Evolutionary conservation across 1,284 basidiomycete genomes (phyloP).

Genomic region (Violaceomyces palustris): DNA sequence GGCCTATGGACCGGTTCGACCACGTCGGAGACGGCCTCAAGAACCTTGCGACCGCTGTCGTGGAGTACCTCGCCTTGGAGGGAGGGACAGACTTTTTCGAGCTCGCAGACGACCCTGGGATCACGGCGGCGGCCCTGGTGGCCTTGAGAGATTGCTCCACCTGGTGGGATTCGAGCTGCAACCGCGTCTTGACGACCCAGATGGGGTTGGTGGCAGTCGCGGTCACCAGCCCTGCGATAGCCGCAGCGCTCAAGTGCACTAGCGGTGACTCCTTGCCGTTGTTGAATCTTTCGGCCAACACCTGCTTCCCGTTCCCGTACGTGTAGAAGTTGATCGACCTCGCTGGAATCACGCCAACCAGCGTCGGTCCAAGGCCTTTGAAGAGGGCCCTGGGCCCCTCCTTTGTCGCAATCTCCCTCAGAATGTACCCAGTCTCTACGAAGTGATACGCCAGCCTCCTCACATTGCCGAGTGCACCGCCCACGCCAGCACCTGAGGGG

Average conservation of each 20-base stretch:
- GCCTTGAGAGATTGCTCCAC: constrained; percentile 1
- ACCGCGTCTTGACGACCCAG: constrained; percentile 95
- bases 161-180: constrained; percentile 63
- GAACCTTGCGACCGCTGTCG: neutral
- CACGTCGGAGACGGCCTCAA: neutral
- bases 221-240: constrained; percentile 73
- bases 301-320: constrained; percentile 91
- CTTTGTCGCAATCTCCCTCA: constrained; percentile 60
- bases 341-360: constrained; percentile 91
- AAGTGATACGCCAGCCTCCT: constrained; percentile 77
- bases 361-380: constrained; percentile 87
- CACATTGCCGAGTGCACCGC: constrained; percentile 48
- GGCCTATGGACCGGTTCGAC: neutral
- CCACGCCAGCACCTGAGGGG: constrained; percentile 1
- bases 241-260: constrained; percentile 81
- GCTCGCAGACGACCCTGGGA: neutral
- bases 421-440: constrained; percentile 85
- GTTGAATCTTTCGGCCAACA: constrained; percentile 80
- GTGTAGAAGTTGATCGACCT: constrained; percentile 90
- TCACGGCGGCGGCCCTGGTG: neutral
- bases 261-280: constrained; percentile 72
- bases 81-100: constrained; percentile 1
- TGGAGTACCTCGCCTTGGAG: constrained; percentile 10
- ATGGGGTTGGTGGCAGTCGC: constrained; percentile 92
- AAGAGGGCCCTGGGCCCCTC: constrained; percentile 88